These are phyloP conservation scores for Citrullus amarus DNA, from an alignment of 306 rosid species.

Conservation along the genomic window DNA sequence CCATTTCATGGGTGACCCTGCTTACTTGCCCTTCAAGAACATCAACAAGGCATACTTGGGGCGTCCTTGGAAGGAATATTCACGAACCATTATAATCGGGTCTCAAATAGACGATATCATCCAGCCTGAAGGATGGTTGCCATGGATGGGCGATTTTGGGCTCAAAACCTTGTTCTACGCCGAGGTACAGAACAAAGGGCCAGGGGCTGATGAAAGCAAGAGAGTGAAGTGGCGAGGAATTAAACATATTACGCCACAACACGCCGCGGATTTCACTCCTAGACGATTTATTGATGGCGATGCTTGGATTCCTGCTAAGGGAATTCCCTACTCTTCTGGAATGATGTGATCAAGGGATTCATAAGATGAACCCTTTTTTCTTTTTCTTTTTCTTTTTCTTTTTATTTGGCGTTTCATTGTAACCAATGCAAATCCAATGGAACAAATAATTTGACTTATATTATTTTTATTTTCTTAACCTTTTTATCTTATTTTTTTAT, in stretches of 20 bases:
- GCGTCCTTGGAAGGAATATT: conserved; percentile 40
- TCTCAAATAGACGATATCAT: conserved; percentile 15
- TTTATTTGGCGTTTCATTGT: no score
- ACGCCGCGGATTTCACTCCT: conserved; percentile 22
- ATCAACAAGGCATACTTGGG: conserved; percentile 22
- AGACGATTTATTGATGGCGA: conserved; percentile 13
- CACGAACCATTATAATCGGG: conserved; percentile 35
- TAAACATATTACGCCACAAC: not conserved
- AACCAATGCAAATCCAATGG: not conserved
- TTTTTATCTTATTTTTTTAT: no score
- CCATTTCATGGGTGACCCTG: conserved; percentile 19
- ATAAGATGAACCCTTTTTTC: no score
- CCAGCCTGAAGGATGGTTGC: conserved; percentile 23
- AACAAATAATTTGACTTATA: not conserved
- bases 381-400: no score
- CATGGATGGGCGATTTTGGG: conserved; percentile 17
- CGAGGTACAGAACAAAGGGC: conserved; percentile 30
- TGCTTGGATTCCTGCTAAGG: conserved; percentile 24
- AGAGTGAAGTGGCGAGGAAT: conserved; percentile 42
- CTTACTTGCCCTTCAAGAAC: not conserved
- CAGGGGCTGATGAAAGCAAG: not conserved
- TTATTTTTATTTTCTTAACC: not conserved
- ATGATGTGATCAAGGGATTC: not conserved
- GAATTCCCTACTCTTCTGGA: conserved; percentile 12
- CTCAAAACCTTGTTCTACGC: conserved; percentile 17